Percentiles rank a stretch among this genome's conserved stretches.
phyloP scores from a whole-genome alignment of 1,284 basidiomycete genomes.

The Pisolithus thermaeus region DNA sequence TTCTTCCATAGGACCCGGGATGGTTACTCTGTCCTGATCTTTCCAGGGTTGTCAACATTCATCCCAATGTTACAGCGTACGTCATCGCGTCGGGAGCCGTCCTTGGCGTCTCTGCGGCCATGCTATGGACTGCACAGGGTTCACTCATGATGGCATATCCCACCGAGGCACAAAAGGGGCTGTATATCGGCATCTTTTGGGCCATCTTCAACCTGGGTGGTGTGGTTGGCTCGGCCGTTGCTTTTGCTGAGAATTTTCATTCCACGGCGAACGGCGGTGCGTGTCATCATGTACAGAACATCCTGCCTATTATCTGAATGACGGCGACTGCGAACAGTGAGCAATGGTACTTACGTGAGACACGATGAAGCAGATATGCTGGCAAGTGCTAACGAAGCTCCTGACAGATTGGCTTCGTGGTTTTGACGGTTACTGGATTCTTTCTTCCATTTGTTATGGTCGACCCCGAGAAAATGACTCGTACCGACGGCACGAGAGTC shows the following conservation, averaged over 20 bases:
- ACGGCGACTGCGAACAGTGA: conserved; percentile 11
- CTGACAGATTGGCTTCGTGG: conserved; percentile 30
- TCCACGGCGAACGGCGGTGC: conserved; percentile 28
- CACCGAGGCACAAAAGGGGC: conserved; percentile 54
- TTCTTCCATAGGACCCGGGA: background rate
- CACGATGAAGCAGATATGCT: background rate
- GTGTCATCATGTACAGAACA: background rate
- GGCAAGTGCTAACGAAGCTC: background rate
- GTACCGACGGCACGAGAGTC: conserved; percentile 33
- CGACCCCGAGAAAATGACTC: conserved; percentile 32
- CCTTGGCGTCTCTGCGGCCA: conserved; percentile 59
- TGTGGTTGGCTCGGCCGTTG: conserved; percentile 57
- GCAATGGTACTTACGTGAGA: conserved; percentile 29
- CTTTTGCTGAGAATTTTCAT: conserved; percentile 47
- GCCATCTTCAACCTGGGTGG: conserved; percentile 63
- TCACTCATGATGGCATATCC: conserved; percentile 63
- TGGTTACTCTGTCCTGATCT: background rate
- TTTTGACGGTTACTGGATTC: conserved; percentile 30
- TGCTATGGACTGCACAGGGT: conserved; percentile 65
- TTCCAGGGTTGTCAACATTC: conserved; percentile 39
- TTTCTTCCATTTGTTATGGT: conserved; percentile 29
- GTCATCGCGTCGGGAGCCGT: conserved; percentile 53
- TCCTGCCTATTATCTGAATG: conserved; percentile 1
- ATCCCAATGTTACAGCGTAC: conserved; percentile 37
- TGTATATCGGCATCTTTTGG: conserved; percentile 63